phyloP scores from a whole-genome alignment of 2,329 filamentous ascomycete genomes.

The Chaetomium globosum region DNA sequence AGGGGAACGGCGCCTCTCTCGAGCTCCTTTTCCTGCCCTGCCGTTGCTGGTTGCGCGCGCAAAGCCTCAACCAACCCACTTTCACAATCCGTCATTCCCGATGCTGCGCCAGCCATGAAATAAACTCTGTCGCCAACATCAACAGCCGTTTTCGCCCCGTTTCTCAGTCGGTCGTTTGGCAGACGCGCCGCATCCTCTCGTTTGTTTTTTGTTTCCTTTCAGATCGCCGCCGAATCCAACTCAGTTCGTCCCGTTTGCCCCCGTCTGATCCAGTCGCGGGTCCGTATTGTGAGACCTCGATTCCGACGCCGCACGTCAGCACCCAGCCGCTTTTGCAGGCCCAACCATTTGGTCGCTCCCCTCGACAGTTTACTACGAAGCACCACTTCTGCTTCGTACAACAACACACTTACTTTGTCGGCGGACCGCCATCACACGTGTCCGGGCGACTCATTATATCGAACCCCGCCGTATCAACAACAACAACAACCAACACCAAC shows the following conservation, averaged over 20 bases:
- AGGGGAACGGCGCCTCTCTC: constrained; percentile 14
- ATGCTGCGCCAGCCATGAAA: not conserved
- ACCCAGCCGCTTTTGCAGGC: constrained; percentile 13
- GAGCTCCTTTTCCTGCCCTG: constrained; percentile 26
- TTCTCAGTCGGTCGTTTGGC: constrained; percentile 24
- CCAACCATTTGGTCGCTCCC: not conserved
- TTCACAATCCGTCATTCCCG: not conserved
- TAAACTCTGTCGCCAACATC: constrained; percentile 5
- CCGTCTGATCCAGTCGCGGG: constrained; percentile 15
- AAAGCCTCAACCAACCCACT: constrained; percentile 13
- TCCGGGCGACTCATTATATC: constrained; percentile 3
- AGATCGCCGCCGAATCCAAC: constrained; percentile 17
- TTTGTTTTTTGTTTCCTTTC: constrained; percentile 30
- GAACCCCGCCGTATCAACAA: not conserved
- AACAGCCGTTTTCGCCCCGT: constrained; percentile 11
- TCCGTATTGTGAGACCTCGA: constrained; percentile 19
- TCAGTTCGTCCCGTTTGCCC: constrained; percentile 8
- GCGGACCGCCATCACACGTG: constrained; percentile 3
- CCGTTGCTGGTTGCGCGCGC: not conserved
- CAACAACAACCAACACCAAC: not conserved
- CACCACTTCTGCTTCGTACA: not conserved
- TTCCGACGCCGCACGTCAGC: constrained; percentile 20
- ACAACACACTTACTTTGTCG: not conserved
- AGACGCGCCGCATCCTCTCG: constrained; percentile 35
- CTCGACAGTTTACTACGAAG: not conserved